A percentile compares a stretch with the other conserved stretches of the same genome.
These are phyloP conservation scores for Phoma sp. DNA, from an alignment of 2,329 filamentous ascomycete genomes.

Conservation along the genomic window DNA sequence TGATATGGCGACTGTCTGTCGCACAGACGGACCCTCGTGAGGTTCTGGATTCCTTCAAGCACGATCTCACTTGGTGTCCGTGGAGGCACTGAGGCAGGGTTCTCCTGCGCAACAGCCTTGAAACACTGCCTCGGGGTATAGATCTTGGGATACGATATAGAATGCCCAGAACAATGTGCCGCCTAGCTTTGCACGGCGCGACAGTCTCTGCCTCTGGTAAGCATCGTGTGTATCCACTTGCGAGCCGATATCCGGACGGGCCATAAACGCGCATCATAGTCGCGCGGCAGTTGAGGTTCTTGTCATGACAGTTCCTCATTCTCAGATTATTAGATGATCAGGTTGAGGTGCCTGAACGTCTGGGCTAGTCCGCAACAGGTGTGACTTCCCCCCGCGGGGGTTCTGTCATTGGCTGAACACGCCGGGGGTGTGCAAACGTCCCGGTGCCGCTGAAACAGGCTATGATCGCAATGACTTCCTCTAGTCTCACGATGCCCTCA, in stretches of 20 bases:
- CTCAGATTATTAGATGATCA: background rate
- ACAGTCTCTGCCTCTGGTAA: background rate
- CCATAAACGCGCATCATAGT: background rate
- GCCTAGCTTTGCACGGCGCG: background rate
- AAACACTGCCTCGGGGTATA: conserved; percentile 2
- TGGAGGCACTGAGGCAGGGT: background rate
- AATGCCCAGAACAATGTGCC: conserved; percentile 1
- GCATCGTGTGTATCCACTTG: background rate
- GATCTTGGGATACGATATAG: background rate
- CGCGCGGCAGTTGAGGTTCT: background rate
- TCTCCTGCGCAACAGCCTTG: background rate
- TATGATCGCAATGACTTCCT: conserved; percentile 21
- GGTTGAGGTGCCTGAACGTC: conserved; percentile 5
- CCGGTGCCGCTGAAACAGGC: conserved; percentile 31
- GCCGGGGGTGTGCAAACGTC: conserved; percentile 12
- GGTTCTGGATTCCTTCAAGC: background rate
- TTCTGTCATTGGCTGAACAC: conserved; percentile 8
- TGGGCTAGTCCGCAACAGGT: conserved; percentile 9
- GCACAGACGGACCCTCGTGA: background rate
- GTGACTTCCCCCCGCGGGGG: background rate
- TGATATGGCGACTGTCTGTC: background rate
- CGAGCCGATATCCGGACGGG: background rate
- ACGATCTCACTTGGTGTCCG: background rate
- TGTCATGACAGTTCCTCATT: background rate
- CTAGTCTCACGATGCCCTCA: conserved; percentile 17